Conservation (phyloP, 73 alveolate genomes). For the Paramecium bursaria region DNA sequence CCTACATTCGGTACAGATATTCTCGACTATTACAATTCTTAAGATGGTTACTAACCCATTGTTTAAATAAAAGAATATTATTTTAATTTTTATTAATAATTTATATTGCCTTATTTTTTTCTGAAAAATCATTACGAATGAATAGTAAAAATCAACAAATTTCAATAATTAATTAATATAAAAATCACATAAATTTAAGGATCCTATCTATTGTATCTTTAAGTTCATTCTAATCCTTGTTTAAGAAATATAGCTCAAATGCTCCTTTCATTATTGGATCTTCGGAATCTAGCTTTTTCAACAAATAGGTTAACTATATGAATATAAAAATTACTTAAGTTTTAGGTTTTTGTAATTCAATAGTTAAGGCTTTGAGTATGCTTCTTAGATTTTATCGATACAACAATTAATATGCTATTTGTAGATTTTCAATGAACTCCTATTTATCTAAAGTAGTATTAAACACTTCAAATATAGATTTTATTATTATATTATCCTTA, state of each 20-base stretch:
- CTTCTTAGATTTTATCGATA: slow-evolving; percentile 3
- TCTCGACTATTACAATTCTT: neutral
- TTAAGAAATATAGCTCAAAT: slow-evolving; percentile 40
- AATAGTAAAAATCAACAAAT: no score
- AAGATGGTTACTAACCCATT: no score
- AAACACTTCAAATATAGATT: slow-evolving; percentile 31
- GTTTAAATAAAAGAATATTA: no score
- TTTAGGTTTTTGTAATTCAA: slow-evolving; percentile 5
- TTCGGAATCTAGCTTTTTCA: slow-evolving; percentile 12
- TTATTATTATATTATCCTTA: slow-evolving; percentile 25
- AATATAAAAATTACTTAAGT: slow-evolving; percentile 15
- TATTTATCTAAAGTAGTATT: slow-evolving; percentile 6
- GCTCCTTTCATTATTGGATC: slow-evolving; percentile 63
- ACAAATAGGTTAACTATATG: slow-evolving; percentile 18
- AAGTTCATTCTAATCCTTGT: slow-evolving; percentile 35
- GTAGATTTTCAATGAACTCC: slow-evolving; percentile 24
- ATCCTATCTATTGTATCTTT: slow-evolving; percentile 45
- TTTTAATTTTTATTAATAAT: no score
- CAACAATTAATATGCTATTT: slow-evolving; percentile 9
- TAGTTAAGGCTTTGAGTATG: slow-evolving; percentile 17
- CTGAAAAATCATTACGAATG: no score
- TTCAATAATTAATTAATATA: no score
- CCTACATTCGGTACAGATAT: neutral
- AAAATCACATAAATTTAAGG: slow-evolving; percentile 35
- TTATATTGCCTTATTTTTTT: no score